These are phyloP conservation scores for Eimeria sp. DNA, from an alignment of 169 alveolate genomes.

Conservation along the genomic window DNA sequence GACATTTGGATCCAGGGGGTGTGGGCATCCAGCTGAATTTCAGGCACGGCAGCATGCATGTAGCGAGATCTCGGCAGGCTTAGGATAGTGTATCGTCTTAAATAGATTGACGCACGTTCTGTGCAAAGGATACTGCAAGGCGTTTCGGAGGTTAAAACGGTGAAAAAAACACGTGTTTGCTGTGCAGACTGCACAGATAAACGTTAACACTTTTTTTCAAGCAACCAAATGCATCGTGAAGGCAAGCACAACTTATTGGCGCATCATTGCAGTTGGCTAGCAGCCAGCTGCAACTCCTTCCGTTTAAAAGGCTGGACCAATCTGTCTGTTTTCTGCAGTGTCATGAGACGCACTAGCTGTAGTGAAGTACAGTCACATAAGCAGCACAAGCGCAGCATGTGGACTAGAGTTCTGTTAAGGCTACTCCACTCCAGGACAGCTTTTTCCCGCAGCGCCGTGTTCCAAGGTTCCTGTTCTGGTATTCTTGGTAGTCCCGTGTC, in stretches of 20 bases:
- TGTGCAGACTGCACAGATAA: not conserved
- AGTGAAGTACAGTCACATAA: not conserved
- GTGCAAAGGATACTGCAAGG: not conserved
- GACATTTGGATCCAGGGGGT: not conserved
- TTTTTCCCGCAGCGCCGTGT: not conserved
- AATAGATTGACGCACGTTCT: not conserved
- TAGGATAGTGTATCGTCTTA: not conserved
- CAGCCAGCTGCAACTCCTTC: not conserved
- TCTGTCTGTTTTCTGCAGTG: not conserved
- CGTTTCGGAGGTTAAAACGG: not conserved
- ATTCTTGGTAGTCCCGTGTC: not conserved
- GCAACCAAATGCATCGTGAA: not conserved
- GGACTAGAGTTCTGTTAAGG: not conserved
- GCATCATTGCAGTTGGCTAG: not conserved
- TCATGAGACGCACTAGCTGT: not conserved
- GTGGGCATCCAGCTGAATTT: not conserved
- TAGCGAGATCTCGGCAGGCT: not conserved
- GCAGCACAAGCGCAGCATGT: not conserved
- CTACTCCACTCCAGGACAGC: not conserved
- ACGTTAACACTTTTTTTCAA: not conserved
- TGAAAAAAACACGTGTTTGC: not conserved
- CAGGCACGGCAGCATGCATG: not conserved
- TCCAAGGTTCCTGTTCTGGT: not conserved
- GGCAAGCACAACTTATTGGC: not conserved
- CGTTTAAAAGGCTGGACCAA: not conserved